Evolutionary conservation across 805 yeast species (phyloP), one percentile per base, ranked within the genome.

Genomic region (Barnettozyma populi): DNA sequence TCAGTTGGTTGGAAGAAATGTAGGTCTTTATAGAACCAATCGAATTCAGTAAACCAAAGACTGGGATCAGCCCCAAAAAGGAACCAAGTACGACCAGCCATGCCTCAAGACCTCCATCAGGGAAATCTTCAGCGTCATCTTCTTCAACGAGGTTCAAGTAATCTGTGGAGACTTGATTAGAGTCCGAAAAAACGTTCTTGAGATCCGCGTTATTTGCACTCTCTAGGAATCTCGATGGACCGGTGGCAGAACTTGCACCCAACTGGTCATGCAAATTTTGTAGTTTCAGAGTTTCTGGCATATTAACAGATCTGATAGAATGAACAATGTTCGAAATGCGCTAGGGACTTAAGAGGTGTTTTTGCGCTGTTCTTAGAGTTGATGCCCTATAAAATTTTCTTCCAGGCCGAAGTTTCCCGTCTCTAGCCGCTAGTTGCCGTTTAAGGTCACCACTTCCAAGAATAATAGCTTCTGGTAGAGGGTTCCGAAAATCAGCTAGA

Each of bases 11-110:
- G 27, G 59, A 54, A 1, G 71, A 72, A 5, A 84, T 74, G 55
- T 83, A 82, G 0, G 85, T 74, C 62, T 84, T 83, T 36, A 84
- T 71, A 0, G 84, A 83, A 47, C 90, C 89, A 25, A 79, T 68
- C 0, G 85, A 69, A 54, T 82, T 82, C 49, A 80, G 63, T 35
- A 80, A 59, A 1, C 90, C 89, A 50, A 80, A 75, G 16, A 72
- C 76, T 1, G 82, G 81, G 6, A 77, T 62, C 24, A 79, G 63
- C 0, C 88, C 88, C 37, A 79, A 59, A 52, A 80, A 81, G 0
- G 80, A 71, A 1, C 89, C 90, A 16, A 79, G 57, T 0, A 82
- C 78, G 1, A 80, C 86, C 7, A 64, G 46, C 70, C 78, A 79
- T 0, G 87, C 88, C 50, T 64, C 56, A 37, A 64, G 45, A 0